Evolutionary conservation across 129 eudicot genomes (phyloP).

Genomic region (Arctium lappa): DNA sequence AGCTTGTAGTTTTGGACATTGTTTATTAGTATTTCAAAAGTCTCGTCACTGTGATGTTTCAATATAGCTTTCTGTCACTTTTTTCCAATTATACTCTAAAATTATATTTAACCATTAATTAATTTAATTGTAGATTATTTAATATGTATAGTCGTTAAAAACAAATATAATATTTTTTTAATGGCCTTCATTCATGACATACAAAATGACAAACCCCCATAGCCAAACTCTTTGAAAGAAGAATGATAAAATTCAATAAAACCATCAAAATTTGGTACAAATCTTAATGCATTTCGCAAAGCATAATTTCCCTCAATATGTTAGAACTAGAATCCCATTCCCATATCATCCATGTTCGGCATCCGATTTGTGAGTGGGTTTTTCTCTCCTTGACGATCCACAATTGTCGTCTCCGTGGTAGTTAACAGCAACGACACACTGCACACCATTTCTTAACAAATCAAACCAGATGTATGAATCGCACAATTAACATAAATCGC

Average conservation of each 20-base stretch:
- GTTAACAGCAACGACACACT: slow-evolving; percentile 78
- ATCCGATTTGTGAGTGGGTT: slow-evolving; percentile 67
- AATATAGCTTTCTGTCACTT: too few relatives aligned
- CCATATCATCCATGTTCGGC: slow-evolving; percentile 76
- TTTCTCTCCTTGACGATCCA: slow-evolving; percentile 63
- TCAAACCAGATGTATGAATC: not conserved
- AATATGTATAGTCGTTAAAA: too few relatives aligned
- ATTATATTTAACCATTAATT: too few relatives aligned
- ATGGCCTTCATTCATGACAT: not conserved
- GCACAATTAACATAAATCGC: not conserved
- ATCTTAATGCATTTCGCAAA: not conserved
- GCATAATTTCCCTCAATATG: not conserved
- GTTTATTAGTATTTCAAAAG: too few relatives aligned
- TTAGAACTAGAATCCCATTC: slow-evolving; percentile 30
- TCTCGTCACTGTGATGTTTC: too few relatives aligned
- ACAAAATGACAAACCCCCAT: not conserved
- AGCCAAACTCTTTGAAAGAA: not conserved
- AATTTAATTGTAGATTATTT: too few relatives aligned
- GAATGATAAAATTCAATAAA: not conserved
- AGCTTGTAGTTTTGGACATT: not conserved
- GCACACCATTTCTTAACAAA: slow-evolving; percentile 10
- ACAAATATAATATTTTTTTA: not conserved
- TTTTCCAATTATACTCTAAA: too few relatives aligned
- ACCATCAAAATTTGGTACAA: slow-evolving; percentile 5
- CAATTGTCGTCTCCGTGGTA: slow-evolving; percentile 66